Evolutionary conservation across 106 monocot genomes (phyloP).

Genomic region (Allium sativum): DNA sequence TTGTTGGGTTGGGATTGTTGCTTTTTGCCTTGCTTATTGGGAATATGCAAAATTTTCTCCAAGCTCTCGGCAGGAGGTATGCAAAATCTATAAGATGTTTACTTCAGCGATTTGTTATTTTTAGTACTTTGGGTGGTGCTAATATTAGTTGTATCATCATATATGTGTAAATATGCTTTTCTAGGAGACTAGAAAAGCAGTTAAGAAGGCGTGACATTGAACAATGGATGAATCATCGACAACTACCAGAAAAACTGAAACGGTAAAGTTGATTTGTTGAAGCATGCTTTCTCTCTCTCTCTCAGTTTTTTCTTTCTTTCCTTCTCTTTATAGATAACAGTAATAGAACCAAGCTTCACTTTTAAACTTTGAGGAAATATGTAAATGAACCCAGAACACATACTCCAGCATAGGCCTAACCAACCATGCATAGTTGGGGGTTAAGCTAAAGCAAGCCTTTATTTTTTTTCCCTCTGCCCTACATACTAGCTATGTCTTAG

Average conservation of each 20-base stretch:
- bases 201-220: conserved; percentile 29
- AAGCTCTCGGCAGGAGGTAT: conserved; percentile 72
- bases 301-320: background rate
- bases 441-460: too few species aligned
- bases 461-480: too few species aligned
- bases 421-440: too few species aligned
- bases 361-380: too few species aligned
- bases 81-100: background rate
- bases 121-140: background rate
- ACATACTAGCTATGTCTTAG: too few species aligned
- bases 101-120: background rate
- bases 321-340: background rate
- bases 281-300: background rate
- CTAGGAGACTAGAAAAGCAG: conserved; percentile 29
- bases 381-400: too few species aligned
- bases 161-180: conserved; percentile 2
- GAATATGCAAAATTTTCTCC: conserved; percentile 82
- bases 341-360: background rate
- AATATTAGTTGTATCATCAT: background rate
- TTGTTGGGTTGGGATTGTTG: conserved; percentile 56
- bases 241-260: conserved; percentile 13
- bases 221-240: conserved; percentile 33
- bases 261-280: background rate
- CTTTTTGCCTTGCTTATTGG: conserved; percentile 74
- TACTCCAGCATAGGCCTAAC: too few species aligned